Evolutionary conservation across 768 basidiomycete species (phyloP), one percentile per base, ranked within the genome.

Genomic region (Tricholomella constricta): DNA sequence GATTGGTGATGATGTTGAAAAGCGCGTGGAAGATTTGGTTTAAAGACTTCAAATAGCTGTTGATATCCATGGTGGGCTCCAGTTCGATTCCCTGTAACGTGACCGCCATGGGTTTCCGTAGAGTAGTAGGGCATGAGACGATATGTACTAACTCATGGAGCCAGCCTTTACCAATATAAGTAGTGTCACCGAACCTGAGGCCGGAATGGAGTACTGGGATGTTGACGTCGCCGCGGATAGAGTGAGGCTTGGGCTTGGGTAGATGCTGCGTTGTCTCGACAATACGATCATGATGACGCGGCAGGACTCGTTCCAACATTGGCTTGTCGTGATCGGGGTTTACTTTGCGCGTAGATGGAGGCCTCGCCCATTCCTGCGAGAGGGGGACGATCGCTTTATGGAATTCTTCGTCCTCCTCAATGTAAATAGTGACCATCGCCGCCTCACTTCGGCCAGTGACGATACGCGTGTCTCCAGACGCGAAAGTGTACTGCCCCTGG

Each of bases 111-210:
- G 78, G 78, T 47, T 22, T 71, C 65, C 4, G 58, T 51, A 26
- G 67, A 62, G 15, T 50, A 27, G 19, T 67, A 19, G 52, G 41
- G 27, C 27, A 31, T 27, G 46, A 64, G 17, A 77, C 55, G 45
- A 76, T 45, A n/a, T 72, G 61, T 43, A 84, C 54, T 14, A 91
- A 74, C 20, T 86, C 81, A 51, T 76, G 65, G 15, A 94, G 78
- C 61, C 78, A 73, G 0, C 88, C 87, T 52, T 74, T 83, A 7
- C 77, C 79, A 38, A 86, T 75, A 56, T 83, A 87, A 6, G 85
- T 81, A 8, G 73, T 69, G 2, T 68, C 34, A 1, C 61, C 64
- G 57, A 92, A 86, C 31, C 74, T 73, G 31, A 80, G 67, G 3
- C 84, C 85, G 3, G 79, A 72, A 20, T 72, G 74, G 6, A 89